phyloP scores from a whole-genome alignment of 1,284 basidiomycete genomes.

The Sanghuangporus weigelae region DNA sequence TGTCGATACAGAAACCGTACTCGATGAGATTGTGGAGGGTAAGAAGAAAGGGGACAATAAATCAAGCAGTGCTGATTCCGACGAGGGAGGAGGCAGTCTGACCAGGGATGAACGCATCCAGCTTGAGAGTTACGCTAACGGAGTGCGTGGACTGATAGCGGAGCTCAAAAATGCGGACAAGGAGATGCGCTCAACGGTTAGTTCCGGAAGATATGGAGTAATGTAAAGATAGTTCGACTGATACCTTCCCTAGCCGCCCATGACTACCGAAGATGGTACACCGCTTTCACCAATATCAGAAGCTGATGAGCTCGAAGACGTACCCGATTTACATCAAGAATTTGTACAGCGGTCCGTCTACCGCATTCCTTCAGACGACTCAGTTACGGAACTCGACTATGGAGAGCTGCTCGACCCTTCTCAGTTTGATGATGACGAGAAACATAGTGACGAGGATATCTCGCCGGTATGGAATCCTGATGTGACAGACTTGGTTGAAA shows the following conservation, averaged over 20 bases:
- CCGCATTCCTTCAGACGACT: not conserved
- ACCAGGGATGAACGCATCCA: not conserved
- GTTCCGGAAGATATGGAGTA: not conserved
- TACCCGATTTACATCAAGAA: not conserved
- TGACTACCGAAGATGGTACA: not conserved
- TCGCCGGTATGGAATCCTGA: not conserved
- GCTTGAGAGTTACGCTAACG: not conserved
- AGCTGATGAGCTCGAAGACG: not conserved
- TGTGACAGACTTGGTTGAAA: not conserved
- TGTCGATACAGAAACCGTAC: not conserved
- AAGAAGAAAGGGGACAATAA: not conserved
- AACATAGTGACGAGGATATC: not conserved
- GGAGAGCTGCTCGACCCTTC: not conserved
- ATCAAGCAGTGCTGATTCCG: not conserved
- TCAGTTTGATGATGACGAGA: not conserved
- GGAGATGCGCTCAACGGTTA: not conserved
- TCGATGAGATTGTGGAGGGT: not conserved
- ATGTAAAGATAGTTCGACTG: not conserved
- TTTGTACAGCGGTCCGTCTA: not conserved
- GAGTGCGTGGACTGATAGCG: constrained; percentile 4
- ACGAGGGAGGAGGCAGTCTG: not conserved
- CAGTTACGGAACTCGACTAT: not conserved
- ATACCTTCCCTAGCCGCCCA: constrained; percentile 1
- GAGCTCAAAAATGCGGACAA: not conserved
- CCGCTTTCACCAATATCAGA: constrained; percentile 6